phyloP scores from a whole-genome alignment of 805 yeast species.

The Ogataea haglerorum region DNA sequence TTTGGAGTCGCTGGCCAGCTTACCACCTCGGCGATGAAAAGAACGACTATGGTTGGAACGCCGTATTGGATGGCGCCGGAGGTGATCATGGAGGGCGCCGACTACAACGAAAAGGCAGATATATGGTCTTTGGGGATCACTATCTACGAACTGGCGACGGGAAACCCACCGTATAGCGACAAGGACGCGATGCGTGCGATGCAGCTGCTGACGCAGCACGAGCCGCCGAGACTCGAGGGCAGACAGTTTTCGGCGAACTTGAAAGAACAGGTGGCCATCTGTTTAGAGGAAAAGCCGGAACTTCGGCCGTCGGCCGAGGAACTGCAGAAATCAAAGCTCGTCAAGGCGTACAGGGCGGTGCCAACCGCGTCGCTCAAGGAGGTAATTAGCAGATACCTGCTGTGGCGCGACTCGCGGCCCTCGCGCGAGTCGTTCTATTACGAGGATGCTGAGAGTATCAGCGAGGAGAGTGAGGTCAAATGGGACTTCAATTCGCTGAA shows the following conservation, averaged over 20 bases:
- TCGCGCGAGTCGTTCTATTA: constrained; percentile 49
- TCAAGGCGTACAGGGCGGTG: constrained; percentile 55
- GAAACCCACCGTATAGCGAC: constrained; percentile 96
- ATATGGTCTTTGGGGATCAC: constrained; percentile 98
- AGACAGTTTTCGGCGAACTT: constrained; percentile 69
- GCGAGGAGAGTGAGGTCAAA: constrained; percentile 46
- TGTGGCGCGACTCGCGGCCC: constrained; percentile 70
- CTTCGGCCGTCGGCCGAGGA: constrained; percentile 89
- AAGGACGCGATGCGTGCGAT: constrained; percentile 93
- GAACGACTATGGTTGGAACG: constrained; percentile 94
- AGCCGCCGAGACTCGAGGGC: constrained; percentile 95
- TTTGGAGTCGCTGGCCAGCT: constrained; percentile 98
- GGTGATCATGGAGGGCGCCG: constrained; percentile 86
- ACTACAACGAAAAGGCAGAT: constrained; percentile 88
- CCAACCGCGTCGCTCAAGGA: constrained; percentile 67
- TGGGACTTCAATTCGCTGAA: constrained; percentile 91
- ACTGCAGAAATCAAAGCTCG: constrained; percentile 67
- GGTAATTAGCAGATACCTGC: constrained; percentile 64
- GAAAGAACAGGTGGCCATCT: constrained; percentile 85
- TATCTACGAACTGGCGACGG: constrained; percentile 89
- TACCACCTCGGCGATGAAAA: constrained; percentile 65
- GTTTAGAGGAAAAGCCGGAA: constrained; percentile 90
- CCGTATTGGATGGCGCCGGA: constrained; percentile 99
- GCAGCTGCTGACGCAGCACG: constrained; percentile 87
- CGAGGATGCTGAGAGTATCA: constrained; percentile 39